Evolutionary conservation across 2,329 filamentous ascomycete species (phyloP).

Genomic region (Falciphora oryzae): DNA sequence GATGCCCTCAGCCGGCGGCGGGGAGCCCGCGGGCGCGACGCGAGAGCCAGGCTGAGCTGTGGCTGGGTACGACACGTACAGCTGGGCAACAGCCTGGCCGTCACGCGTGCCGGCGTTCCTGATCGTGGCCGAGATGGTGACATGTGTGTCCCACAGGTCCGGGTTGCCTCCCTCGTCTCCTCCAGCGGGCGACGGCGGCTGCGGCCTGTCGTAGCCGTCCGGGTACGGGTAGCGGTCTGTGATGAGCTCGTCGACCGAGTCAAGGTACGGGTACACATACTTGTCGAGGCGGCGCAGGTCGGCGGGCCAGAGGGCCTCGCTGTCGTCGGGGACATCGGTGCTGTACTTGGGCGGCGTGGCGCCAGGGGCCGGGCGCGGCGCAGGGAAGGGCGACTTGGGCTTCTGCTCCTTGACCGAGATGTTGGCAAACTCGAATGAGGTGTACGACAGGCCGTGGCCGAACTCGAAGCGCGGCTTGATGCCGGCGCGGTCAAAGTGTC

Average conservation of each 20-base stretch:
- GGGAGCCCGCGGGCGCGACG: constrained; percentile 5
- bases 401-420: constrained; percentile 40
- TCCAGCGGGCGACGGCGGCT: constrained; percentile 55
- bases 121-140: constrained; percentile 43
- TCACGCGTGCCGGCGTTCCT: constrained; percentile 44
- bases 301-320: constrained; percentile 54
- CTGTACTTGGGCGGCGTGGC: constrained; percentile 48
- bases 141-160: constrained; percentile 53
- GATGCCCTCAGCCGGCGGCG: background rate
- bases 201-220: constrained; percentile 45
- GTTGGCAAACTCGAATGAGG: constrained; percentile 59
- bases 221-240: constrained; percentile 42
- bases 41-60: background rate
- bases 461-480: constrained; percentile 79
- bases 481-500: constrained; percentile 73
- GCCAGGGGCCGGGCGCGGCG: constrained; percentile 32
- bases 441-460: constrained; percentile 80
- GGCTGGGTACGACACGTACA: constrained; percentile 40
- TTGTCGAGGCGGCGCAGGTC: constrained; percentile 57
- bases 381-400: constrained; percentile 37
- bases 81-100: constrained; percentile 40
- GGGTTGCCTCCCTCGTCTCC: constrained; percentile 65
- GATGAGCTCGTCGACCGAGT: constrained; percentile 38
- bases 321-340: constrained; percentile 45
- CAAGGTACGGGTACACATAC: constrained; percentile 69